These are phyloP conservation scores for Nakazawaea pomicola DNA, from an alignment of 805 yeast species.

Conservation along the genomic window DNA sequence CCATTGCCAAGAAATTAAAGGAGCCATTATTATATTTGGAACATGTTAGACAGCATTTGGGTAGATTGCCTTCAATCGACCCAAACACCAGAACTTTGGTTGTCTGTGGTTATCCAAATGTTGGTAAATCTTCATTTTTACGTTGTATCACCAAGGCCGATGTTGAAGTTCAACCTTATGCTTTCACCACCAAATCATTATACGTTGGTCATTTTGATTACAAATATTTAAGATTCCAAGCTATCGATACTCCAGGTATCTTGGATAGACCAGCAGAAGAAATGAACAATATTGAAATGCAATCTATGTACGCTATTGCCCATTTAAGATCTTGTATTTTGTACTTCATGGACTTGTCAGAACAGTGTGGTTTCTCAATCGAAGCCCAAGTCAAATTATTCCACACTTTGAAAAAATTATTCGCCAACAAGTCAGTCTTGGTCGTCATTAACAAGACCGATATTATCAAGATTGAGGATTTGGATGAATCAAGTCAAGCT, in stretches of 20 bases:
- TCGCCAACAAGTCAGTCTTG: slow-evolving; percentile 94
- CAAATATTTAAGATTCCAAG: slow-evolving; percentile 96
- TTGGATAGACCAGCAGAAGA: slow-evolving; percentile 98
- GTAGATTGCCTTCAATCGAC: slow-evolving; percentile 96
- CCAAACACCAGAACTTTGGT: slow-evolving; percentile 97
- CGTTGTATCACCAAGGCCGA: slow-evolving; percentile 94
- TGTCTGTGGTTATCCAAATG: slow-evolving; percentile 98
- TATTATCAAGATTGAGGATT: slow-evolving; percentile 79
- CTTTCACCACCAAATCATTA: slow-evolving; percentile 95
- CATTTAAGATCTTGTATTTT: slow-evolving; percentile 94
- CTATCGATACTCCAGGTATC: slow-evolving; percentile 98
- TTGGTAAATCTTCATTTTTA: slow-evolving; percentile 95
- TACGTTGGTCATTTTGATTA: slow-evolving; percentile 99
- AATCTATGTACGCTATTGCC: slow-evolving; percentile 96
- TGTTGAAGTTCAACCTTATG: slow-evolving; percentile 99
- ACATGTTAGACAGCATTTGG: slow-evolving; percentile 98
- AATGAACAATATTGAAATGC: slow-evolving; percentile 99
- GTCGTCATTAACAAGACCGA: slow-evolving; percentile 95
- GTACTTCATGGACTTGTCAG: slow-evolving; percentile 97
- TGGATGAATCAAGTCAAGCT: slow-evolving; percentile 69
- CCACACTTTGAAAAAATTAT: slow-evolving; percentile 94
- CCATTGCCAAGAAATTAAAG: slow-evolving; percentile 90
- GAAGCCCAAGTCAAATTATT: slow-evolving; percentile 97
- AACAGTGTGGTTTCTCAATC: slow-evolving; percentile 97
- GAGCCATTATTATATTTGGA: slow-evolving; percentile 95